Base-by-base conservation (phyloP, 108 stramenopile species). In the Thalassiosira profunda region DNA sequence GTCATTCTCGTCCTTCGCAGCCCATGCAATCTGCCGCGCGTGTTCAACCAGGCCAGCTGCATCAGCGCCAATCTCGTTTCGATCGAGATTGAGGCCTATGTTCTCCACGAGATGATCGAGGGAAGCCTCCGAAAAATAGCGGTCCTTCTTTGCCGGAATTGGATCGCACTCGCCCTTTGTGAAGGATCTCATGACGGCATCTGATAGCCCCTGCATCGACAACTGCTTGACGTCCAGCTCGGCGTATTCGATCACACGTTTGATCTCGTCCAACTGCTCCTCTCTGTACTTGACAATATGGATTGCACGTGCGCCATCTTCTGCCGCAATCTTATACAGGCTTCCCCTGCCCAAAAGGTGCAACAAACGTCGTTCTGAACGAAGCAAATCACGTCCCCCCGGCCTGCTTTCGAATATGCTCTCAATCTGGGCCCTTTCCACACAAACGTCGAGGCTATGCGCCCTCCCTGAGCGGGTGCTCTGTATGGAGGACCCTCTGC, bases 291-390 rank as follows among this genome's bases (percentile, higher is more conserved):
- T 52, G 51, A 52, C 51, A 52, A 52, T 52, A 25, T 31, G 8
- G n/a, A 52, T 31, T 11, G 23, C 10, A n/a, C 18, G 47, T 5
- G 4, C 29, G 33, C 1, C 9, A 28, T 52, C 51, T n/a, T 30
- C n/a, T 18, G 23, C 17, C 7, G 7, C 21, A 5, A 52, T 1
- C 2, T 11, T 15, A 28, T 31, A 52, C 1, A 28, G 51, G 34
- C 51, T 52, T 7, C 51, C 51, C 5, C 51, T 52, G 21, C 24
- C 51, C 26, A 52, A 52, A 29, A 52, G 51, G 15, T 31, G 29
- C 24, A 52, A 52, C 29, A 52, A 31, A 8, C 51, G 51, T 2
- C 1, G 2, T 0, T 52, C 51, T 18, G 51, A 31, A 0, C 11
- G 51, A 52, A 52, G 51, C 8, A 52, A 20, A 28, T 52, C 51